A percentile compares a stretch with the other conserved stretches of the same genome.
These are phyloP conservation scores for Neonectria faginata DNA, from an alignment of 2,329 filamentous ascomycete species.

Conservation along the genomic window DNA sequence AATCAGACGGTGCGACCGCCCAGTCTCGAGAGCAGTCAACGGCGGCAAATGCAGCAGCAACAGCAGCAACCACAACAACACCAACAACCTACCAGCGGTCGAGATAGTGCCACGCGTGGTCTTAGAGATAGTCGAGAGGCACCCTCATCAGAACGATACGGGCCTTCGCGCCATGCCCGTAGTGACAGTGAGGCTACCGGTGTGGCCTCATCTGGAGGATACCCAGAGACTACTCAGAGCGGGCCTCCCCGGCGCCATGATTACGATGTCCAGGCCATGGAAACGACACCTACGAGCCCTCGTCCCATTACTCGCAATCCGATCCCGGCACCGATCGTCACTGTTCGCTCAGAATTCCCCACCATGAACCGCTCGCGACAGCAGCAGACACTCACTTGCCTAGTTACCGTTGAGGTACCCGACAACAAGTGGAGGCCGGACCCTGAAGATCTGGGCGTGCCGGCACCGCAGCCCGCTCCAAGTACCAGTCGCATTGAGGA, in stretches of 20 bases:
- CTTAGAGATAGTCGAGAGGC: constrained; percentile 64
- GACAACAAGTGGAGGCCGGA: constrained; percentile 92
- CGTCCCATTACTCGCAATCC: constrained; percentile 81
- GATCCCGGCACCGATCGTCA: constrained; percentile 91
- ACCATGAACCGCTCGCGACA: constrained; percentile 92
- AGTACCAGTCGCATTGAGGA: constrained; percentile 63
- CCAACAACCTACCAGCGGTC: constrained; percentile 35
- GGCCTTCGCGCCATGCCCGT: constrained; percentile 70
- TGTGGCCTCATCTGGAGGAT: constrained; percentile 80
- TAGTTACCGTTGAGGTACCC: constrained; percentile 93
- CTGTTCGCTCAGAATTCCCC: constrained; percentile 95
- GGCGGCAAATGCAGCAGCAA: constrained; percentile 46
- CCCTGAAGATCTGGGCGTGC: constrained; percentile 78
- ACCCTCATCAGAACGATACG: constrained; percentile 58
- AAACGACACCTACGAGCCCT: constrained; percentile 82
- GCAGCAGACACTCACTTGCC: constrained; percentile 93
- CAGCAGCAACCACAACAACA: not conserved
- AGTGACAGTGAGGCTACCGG: constrained; percentile 85
- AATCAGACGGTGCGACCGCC: constrained; percentile 66
- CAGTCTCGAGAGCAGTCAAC: constrained; percentile 59
- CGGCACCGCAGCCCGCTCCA: constrained; percentile 57
- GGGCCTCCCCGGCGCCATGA: constrained; percentile 82
- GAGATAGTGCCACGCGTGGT: constrained; percentile 47
- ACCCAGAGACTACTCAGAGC: constrained; percentile 79
- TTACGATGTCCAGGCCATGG: constrained; percentile 97